Conservation (phyloP, 148 eudicot genomes). For the Cornus controversa region DNA sequence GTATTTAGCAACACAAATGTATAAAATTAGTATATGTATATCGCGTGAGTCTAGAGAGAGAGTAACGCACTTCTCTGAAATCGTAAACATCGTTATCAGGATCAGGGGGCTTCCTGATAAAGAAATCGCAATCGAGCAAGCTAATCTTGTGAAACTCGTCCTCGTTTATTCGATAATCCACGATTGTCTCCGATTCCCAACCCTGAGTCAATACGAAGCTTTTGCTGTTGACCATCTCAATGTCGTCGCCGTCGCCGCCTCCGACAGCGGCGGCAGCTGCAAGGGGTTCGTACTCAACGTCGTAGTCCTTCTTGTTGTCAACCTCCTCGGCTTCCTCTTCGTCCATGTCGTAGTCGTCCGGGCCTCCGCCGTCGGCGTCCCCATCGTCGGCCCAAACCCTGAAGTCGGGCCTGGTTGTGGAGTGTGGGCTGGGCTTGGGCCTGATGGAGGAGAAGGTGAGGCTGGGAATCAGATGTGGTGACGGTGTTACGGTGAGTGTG, state of each 20-base stretch:
- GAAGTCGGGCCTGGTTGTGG: constrained; percentile 33
- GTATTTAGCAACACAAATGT: too few species aligned
- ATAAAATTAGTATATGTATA: too few species aligned
- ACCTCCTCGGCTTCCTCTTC: constrained; percentile 80
- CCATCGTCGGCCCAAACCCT: constrained; percentile 62
- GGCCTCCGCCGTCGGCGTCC: constrained; percentile 48
- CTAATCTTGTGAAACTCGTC: constrained; percentile 89
- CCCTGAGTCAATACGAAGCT: constrained; percentile 69
- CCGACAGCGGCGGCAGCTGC: constrained; percentile 20
- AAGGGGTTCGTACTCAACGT: constrained; percentile 62
- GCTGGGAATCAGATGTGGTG: constrained; percentile 20
- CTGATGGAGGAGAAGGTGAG: constrained; percentile 20
- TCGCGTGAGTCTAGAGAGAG: background rate
- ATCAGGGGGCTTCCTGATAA: constrained; percentile 77
- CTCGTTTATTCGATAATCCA: constrained; percentile 83
- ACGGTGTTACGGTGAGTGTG: constrained; percentile 9
- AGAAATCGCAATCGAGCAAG: constrained; percentile 83
- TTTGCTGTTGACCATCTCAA: constrained; percentile 55
- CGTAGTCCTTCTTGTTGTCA: constrained; percentile 84
- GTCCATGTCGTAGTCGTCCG: constrained; percentile 75
- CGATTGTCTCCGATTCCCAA: constrained; percentile 68
- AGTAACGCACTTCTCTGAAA: constrained; percentile 66
- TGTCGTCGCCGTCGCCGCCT: constrained; percentile 37
- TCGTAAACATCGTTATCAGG: constrained; percentile 91
- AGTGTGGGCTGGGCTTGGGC: constrained; percentile 7